phyloP scores from a whole-genome alignment of 129 eudicot species.

The Sambucus nigra region DNA sequence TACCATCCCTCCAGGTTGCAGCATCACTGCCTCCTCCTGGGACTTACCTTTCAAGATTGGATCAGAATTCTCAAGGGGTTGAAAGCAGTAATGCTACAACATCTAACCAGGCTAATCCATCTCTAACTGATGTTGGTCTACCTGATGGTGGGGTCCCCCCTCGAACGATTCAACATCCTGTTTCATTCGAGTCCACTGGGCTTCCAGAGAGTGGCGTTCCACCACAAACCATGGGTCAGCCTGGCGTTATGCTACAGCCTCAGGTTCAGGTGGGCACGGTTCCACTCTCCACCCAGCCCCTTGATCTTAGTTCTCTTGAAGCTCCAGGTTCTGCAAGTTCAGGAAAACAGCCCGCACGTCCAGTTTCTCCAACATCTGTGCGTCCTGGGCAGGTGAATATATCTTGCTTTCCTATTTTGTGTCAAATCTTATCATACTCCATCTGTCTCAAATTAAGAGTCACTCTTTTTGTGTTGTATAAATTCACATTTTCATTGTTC shows the following conservation, averaged over 20 bases:
- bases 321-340: conserved; percentile 55
- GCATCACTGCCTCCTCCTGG: conserved; percentile 87
- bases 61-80: conserved; percentile 50
- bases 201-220: conserved; percentile 94
- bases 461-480: too few relatives aligned
- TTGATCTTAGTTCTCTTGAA: conserved; percentile 91
- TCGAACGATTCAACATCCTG: conserved; percentile 53
- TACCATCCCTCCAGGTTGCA: conserved; percentile 92
- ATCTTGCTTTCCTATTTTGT: background rate
- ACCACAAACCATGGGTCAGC: conserved; percentile 56
- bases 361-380: conserved; percentile 78
- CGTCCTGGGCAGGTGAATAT: conserved; percentile 91
- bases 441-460: too few relatives aligned
- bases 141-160: conserved; percentile 70
- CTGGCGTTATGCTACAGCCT: conserved; percentile 31
- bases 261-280: conserved; percentile 35
- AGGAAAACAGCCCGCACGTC: conserved; percentile 48
- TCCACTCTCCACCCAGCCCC: conserved; percentile 60
- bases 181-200: conserved; percentile 46
- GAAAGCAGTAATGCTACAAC: conserved; percentile 25
- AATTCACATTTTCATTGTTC: too few relatives aligned
- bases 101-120: conserved; percentile 35
- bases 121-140: conserved; percentile 33
- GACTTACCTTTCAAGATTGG: conserved; percentile 60
- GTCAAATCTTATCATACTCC: too few relatives aligned